Evolutionary conservation across 768 basidiomycete genomes (phyloP).

Genomic region (Holtermannia corniformis): DNA sequence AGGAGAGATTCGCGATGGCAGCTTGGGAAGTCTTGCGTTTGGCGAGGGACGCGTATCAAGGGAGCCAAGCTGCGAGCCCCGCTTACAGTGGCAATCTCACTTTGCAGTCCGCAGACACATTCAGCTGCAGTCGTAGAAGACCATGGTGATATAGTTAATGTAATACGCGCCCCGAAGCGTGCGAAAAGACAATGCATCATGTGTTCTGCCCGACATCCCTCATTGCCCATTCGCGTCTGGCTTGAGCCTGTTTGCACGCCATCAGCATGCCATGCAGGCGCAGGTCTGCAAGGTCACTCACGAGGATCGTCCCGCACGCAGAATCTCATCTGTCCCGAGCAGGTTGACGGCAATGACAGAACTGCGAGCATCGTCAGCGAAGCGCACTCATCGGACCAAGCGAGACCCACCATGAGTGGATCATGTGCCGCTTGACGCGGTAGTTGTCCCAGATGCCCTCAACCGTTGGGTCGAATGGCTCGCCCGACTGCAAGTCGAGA

Average conservation of each 20-base stretch:
- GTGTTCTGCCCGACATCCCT: too few species aligned
- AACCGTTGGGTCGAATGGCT: constrained; percentile 90
- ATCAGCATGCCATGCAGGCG: neutral
- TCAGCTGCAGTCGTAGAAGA: too few species aligned
- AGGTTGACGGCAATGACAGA: constrained; percentile 80
- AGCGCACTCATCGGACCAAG: neutral
- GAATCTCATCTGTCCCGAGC: constrained; percentile 89
- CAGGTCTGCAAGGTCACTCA: constrained; percentile 18
- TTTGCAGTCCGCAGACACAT: too few species aligned
- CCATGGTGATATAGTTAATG: too few species aligned
- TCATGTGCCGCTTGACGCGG: constrained; percentile 95
- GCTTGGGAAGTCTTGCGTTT: too few species aligned
- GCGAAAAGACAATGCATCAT: too few species aligned
- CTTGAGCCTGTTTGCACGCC: constrained; percentile 1
- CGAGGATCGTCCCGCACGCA: constrained; percentile 46
- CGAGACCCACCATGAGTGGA: constrained; percentile 75
- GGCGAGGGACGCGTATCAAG: too few species aligned
- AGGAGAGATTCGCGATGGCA: too few species aligned
- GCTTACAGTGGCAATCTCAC: too few species aligned
- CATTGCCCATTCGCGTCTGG: constrained; percentile 4
- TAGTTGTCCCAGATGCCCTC: constrained; percentile 99
- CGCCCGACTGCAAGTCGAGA: constrained; percentile 81
- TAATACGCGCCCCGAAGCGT: too few species aligned
- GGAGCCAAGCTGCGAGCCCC: too few species aligned
- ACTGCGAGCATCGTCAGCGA: constrained; percentile 22